Percentiles rank a stretch among this genome's conserved stretches.
Evolutionary conservation across 345 rosid genomes (phyloP).

Genomic region (Dipteronia sinensis): DNA sequence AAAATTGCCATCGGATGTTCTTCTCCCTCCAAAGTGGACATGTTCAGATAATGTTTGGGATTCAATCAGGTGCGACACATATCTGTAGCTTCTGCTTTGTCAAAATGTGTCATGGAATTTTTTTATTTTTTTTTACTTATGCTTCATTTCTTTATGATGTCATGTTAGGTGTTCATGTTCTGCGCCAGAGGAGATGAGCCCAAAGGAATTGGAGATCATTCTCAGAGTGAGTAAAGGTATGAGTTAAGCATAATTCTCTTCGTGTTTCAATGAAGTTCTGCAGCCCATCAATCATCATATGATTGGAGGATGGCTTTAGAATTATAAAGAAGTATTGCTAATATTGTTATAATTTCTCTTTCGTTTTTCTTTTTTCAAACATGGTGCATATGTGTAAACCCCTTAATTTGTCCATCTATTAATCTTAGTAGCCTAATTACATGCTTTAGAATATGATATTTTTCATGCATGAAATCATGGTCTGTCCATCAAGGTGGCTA

Average conservation of each 20-base stretch:
- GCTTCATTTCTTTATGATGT: conserved; percentile 17
- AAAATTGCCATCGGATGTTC: conserved; percentile 65
- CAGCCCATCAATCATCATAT: not conserved
- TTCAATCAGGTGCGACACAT: conserved; percentile 46
- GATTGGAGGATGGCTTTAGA: not conserved
- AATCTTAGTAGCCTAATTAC: not conserved
- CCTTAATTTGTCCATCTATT: not conserved
- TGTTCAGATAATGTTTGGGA: conserved; percentile 83
- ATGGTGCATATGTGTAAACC: not conserved
- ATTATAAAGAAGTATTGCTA: not conserved
- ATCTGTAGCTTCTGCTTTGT: not conserved
- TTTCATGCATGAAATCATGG: not conserved
- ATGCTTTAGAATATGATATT: conserved; percentile 3
- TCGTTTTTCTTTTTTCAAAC: not conserved
- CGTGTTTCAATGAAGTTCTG: not conserved
- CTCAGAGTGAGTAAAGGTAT: conserved; percentile 61
- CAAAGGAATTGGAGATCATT: conserved; percentile 64
- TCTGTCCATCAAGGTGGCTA: not conserved
- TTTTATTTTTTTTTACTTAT: not conserved
- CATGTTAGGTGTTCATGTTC: conserved; percentile 66
- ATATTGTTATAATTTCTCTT: no score
- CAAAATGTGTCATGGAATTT: not conserved
- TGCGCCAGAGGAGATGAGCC: conserved; percentile 59
- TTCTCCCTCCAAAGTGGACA: conserved; percentile 79
- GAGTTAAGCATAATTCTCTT: conserved; percentile 6